Evolutionary conservation across 495 filamentous ascomycete species (phyloP).

Genomic region (Geopyxis carbonaria): DNA sequence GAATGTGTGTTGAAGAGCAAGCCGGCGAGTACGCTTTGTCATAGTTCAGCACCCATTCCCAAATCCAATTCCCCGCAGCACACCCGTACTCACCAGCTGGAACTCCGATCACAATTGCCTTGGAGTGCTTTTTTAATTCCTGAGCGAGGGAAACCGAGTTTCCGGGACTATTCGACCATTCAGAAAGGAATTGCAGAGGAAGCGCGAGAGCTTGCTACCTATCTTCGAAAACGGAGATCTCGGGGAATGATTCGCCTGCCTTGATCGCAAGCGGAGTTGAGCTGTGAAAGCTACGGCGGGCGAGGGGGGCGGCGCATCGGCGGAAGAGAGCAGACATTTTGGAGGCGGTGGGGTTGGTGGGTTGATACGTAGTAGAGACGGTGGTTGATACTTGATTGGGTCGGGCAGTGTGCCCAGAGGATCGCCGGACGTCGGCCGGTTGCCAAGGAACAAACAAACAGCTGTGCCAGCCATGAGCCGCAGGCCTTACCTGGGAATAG

Average conservation of each 20-base stretch:
- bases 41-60: neutral
- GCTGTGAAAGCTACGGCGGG: constrained; percentile 35
- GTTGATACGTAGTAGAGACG: too few relatives aligned
- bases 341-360: constrained; percentile 1
- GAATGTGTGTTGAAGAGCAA: constrained; percentile 65
- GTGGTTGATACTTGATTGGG: too few relatives aligned
- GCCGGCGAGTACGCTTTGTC: constrained; percentile 36
- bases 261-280: constrained; percentile 35
- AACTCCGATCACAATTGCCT: constrained; percentile 72
- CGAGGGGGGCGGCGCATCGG: constrained; percentile 7
- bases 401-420: too few relatives aligned
- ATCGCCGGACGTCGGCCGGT: too few relatives aligned
- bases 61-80: neutral
- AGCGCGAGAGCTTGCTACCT: constrained; percentile 3
- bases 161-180: constrained; percentile 32
- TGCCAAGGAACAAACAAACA: too few relatives aligned
- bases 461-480: too few relatives aligned
- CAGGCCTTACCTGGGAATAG: too few relatives aligned
- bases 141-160: constrained; percentile 75
- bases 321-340: constrained; percentile 6
- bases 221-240: constrained; percentile 45
- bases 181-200: neutral
- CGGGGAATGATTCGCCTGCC: constrained; percentile 44
- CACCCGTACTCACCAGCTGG: constrained; percentile 43
- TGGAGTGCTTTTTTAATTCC: constrained; percentile 44